These are phyloP conservation scores for Saturnispora ahearnii DNA, from an alignment of 805 yeast species.

Conservation along the genomic window DNA sequence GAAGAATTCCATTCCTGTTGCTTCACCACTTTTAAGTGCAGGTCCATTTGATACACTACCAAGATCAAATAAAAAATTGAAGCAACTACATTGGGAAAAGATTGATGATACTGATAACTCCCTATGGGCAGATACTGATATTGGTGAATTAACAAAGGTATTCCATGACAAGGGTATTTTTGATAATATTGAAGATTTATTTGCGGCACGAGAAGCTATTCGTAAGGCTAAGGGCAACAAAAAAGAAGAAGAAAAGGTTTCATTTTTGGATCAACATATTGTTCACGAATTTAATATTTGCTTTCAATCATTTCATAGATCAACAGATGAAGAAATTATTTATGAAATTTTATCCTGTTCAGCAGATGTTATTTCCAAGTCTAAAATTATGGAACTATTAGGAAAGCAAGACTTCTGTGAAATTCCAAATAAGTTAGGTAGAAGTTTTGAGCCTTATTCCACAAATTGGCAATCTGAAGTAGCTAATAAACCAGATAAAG, in stretches of 20 bases:
- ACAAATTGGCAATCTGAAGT: constrained; percentile 50
- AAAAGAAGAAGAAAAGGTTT: constrained; percentile 44
- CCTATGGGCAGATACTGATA: constrained; percentile 69
- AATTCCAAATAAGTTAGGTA: constrained; percentile 58
- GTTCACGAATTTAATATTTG: constrained; percentile 95
- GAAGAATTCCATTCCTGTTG: neutral
- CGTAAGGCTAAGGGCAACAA: constrained; percentile 36
- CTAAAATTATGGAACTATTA: constrained; percentile 77
- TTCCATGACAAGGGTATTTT: constrained; percentile 71
- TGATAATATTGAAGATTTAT: constrained; percentile 74
- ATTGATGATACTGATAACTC: constrained; percentile 77
- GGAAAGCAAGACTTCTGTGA: constrained; percentile 67
- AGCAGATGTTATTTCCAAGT: constrained; percentile 54
- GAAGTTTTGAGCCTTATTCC: constrained; percentile 73
- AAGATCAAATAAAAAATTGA: constrained; percentile 67
- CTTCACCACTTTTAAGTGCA: constrained; percentile 21
- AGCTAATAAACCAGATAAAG: constrained; percentile 48
- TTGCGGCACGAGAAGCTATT: constrained; percentile 72
- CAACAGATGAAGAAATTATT: constrained; percentile 59
- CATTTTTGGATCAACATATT: constrained; percentile 72
- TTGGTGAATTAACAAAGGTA: constrained; percentile 50
- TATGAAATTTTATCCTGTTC: constrained; percentile 69
- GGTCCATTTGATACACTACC: constrained; percentile 44
- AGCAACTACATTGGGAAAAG: constrained; percentile 96
- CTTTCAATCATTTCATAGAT: constrained; percentile 62